These are phyloP conservation scores for Aureobasidium vineae DNA, from an alignment of 2,329 filamentous ascomycete genomes.

Conservation along the genomic window DNA sequence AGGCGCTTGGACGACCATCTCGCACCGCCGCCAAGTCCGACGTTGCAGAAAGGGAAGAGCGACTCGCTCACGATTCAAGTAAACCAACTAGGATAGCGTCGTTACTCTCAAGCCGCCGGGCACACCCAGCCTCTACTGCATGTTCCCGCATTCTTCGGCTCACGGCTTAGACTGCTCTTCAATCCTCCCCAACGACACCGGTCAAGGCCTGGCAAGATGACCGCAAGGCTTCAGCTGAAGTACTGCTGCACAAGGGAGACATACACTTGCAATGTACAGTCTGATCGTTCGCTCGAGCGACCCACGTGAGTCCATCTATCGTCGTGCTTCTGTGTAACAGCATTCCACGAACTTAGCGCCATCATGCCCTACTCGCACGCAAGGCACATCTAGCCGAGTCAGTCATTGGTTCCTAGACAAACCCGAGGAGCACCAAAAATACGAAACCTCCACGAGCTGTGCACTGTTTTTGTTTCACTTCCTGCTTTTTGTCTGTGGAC, in stretches of 20 bases:
- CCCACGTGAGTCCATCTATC: constrained; percentile 13
- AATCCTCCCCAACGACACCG: neutral
- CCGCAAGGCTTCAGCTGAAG: neutral
- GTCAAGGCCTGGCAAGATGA: neutral
- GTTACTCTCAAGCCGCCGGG: constrained; percentile 2
- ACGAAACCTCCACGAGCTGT: constrained; percentile 22
- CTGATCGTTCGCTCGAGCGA: constrained; percentile 9
- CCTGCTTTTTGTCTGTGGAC: constrained; percentile 10
- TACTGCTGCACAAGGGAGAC: neutral
- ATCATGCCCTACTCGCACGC: constrained; percentile 16
- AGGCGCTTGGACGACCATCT: neutral
- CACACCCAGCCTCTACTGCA: constrained; percentile 7
- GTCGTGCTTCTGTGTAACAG: constrained; percentile 4
- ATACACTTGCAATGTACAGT: neutral
- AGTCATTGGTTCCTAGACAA: constrained; percentile 5
- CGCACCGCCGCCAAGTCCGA: constrained; percentile 3
- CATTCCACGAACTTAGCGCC: constrained; percentile 4
- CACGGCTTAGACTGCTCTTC: constrained; percentile 1
- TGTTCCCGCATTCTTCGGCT: constrained; percentile 13
- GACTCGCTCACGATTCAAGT: constrained; percentile 20
- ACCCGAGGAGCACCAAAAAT: constrained; percentile 12
- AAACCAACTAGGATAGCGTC: neutral
- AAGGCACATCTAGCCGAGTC: constrained; percentile 16
- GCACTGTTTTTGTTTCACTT: constrained; percentile 24
- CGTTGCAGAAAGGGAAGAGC: constrained; percentile 19